Conservation (phyloP, 768 basidiomycete species). For the Naganishia kalamii region DNA sequence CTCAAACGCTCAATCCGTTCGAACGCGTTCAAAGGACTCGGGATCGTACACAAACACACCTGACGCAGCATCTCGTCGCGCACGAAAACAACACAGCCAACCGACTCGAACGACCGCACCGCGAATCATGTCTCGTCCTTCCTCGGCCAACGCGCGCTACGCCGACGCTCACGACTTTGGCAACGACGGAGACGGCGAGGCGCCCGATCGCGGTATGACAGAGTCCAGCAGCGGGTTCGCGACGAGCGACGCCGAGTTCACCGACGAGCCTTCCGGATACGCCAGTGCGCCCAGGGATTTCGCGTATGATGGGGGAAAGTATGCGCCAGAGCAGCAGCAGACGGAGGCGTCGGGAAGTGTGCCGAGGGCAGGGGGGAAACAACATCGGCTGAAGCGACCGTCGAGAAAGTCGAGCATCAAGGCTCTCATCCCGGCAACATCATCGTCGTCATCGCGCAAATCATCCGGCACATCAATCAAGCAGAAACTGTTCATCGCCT, state of each 20-base stretch:
- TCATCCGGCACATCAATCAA: neutral
- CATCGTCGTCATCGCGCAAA: neutral
- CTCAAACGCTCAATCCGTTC: neutral
- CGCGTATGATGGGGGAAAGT: neutral
- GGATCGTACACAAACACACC: neutral
- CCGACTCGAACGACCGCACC: neutral
- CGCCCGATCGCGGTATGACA: neutral
- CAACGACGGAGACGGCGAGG: neutral
- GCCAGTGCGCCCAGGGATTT: neutral
- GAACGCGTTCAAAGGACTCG: neutral
- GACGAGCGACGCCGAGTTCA: neutral
- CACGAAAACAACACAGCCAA: neutral
- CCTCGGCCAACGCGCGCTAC: neutral
- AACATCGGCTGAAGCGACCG: neutral
- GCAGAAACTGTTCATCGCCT: conserved; percentile 9
- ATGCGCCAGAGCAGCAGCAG: neutral
- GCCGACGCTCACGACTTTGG: neutral
- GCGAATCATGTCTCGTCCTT: neutral
- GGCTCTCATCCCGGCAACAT: neutral
- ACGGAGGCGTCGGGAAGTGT: neutral
- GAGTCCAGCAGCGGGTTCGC: conserved; percentile 5
- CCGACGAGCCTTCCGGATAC: neutral
- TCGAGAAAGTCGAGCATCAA: neutral
- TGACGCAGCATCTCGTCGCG: neutral
- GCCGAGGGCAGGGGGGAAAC: neutral